These are phyloP conservation scores for Fraxinus americana DNA, from an alignment of 257 asterid genomes.

Conservation along the genomic window DNA sequence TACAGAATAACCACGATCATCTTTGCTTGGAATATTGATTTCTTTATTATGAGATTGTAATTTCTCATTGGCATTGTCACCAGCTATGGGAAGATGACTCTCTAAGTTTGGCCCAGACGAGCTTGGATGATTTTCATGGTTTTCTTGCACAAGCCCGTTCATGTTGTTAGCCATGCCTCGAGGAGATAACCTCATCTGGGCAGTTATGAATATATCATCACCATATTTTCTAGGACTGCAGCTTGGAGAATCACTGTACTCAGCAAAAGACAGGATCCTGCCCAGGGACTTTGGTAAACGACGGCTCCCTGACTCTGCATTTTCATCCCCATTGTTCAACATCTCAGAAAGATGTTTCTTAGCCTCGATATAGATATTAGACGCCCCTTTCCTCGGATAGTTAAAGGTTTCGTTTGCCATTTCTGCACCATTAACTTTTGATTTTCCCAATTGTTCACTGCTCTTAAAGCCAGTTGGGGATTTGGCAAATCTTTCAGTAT, in stretches of 20 bases:
- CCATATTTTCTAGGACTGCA: conserved; percentile 60
- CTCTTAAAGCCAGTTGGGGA: conserved; percentile 51
- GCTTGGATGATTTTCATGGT: conserved; percentile 29
- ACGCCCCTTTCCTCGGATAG: conserved; percentile 41
- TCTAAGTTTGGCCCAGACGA: conserved; percentile 42
- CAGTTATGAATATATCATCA: conserved; percentile 46
- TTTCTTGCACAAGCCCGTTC: conserved; percentile 42
- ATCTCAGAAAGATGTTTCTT: conserved; percentile 88
- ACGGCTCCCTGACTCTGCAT: conserved; percentile 39
- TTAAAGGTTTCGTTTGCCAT: conserved; percentile 34
- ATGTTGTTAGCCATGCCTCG: conserved; percentile 31
- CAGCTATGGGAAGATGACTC: conserved; percentile 31
- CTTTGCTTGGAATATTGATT: conserved; percentile 25
- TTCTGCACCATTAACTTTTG: conserved; percentile 37
- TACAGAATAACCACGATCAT: conserved; percentile 31
- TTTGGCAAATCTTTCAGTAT: conserved; percentile 63
- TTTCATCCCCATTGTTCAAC: conserved; percentile 53
- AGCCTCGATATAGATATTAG: conserved; percentile 80
- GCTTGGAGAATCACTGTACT: conserved; percentile 57
- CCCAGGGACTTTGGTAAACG: conserved; percentile 69
- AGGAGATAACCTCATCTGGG: conserved; percentile 52
- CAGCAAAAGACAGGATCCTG: conserved; percentile 74
- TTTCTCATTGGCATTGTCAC: conserved; percentile 37
- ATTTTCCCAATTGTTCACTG: conserved; percentile 45
- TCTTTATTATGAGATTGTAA: conserved; percentile 28